phyloP scores from a whole-genome alignment of 306 rosid species.

The Alnus glutinosa region DNA sequence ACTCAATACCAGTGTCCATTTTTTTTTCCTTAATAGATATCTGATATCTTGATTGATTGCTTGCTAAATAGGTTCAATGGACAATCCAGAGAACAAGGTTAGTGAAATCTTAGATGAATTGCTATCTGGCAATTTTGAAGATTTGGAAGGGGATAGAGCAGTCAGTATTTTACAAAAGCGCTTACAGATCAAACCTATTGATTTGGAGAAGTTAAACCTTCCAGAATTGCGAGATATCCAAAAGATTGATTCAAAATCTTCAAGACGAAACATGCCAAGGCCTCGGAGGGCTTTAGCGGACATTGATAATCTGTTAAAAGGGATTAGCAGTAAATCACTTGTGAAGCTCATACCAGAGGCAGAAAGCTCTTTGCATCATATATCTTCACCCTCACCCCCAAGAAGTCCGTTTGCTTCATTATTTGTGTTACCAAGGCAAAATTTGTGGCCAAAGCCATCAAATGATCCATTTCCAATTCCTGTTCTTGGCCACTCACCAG shows the following conservation, averaged over 20 bases:
- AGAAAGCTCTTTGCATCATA: constrained; percentile 36
- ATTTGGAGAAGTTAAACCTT: constrained; percentile 49
- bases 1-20: background rate
- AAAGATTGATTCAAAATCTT: constrained; percentile 45
- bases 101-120: constrained; percentile 54
- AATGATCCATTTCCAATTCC: constrained; percentile 62
- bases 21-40: constrained; percentile 4
- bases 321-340: constrained; percentile 39
- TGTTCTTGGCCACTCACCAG: constrained; percentile 39
- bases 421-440: constrained; percentile 44
- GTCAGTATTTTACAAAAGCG: constrained; percentile 58
- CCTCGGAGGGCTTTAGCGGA: constrained; percentile 45
- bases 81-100: constrained; percentile 35
- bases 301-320: constrained; percentile 47
- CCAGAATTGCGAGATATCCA: constrained; percentile 56
- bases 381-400: constrained; percentile 68
- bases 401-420: constrained; percentile 65
- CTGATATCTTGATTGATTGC: constrained; percentile 14
- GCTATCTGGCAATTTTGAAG: constrained; percentile 53
- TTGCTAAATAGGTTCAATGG: constrained; percentile 46
- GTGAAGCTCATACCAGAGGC: constrained; percentile 23
- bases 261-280: constrained; percentile 40
- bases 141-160: constrained; percentile 58
- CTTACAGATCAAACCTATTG: constrained; percentile 67
- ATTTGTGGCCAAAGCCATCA: constrained; percentile 48